Evolutionary conservation across 1,139 yeast species (phyloP).

Genomic region (Yamadazyma spencermartinsiae): DNA sequence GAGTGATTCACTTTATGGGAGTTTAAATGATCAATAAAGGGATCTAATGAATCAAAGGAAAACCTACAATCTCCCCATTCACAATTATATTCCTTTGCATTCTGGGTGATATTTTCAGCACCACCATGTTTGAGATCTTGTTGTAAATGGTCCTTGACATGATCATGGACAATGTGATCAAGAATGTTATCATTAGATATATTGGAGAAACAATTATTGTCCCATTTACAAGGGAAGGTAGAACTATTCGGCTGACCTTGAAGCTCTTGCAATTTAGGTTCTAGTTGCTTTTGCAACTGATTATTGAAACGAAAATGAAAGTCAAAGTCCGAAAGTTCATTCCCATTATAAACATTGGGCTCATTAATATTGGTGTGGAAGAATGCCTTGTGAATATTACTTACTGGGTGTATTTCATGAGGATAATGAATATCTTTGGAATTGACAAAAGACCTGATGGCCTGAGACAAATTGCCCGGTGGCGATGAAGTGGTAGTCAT

Average conservation of each 20-base stretch:
- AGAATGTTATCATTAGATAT: slow-evolving; percentile 48
- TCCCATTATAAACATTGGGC: slow-evolving; percentile 7
- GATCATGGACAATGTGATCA: slow-evolving; percentile 59
- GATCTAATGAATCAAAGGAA: slow-evolving; percentile 49
- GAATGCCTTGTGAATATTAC: slow-evolving; percentile 42
- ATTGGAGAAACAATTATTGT: slow-evolving; percentile 42
- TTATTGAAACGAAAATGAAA: slow-evolving; percentile 45
- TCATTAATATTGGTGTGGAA: slow-evolving; percentile 47
- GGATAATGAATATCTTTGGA: slow-evolving; percentile 28
- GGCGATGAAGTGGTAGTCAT: background rate
- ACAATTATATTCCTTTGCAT: slow-evolving; percentile 43
- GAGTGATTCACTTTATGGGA: slow-evolving; percentile 39
- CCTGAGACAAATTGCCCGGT: background rate
- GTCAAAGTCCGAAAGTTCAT: slow-evolving; percentile 35
- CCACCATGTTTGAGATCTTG: too few relatives aligned
- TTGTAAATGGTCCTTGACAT: slow-evolving; percentile 44
- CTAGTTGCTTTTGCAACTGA: slow-evolving; percentile 8
- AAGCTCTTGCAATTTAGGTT: slow-evolving; percentile 7
- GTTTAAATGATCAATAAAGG: slow-evolving; percentile 61
- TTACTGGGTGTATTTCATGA: slow-evolving; percentile 36
- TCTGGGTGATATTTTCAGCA: too few relatives aligned
- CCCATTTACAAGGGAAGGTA: slow-evolving; percentile 53
- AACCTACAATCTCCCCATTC: slow-evolving; percentile 75
- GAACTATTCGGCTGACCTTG: background rate
- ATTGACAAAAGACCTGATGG: background rate